Conservation (phyloP, 805 yeast genomes). For the Candida insectorum region DNA sequence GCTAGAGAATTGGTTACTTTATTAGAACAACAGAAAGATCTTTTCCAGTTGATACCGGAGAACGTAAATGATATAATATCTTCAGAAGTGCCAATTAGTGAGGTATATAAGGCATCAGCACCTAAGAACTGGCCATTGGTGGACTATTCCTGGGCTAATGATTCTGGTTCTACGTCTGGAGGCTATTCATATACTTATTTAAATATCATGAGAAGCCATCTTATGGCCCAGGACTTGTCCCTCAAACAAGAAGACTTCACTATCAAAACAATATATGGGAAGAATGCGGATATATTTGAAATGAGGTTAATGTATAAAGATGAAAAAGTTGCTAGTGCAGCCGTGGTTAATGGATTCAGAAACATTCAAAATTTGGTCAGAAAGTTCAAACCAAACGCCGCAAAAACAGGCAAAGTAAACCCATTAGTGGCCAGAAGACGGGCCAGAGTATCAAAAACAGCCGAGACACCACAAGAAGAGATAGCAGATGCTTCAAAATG, state of each 20-base stretch:
- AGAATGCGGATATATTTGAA: conserved; percentile 76
- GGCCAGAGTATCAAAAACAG: conserved; percentile 30
- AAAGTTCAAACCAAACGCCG: conserved; percentile 51
- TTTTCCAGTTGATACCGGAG: conserved; percentile 26
- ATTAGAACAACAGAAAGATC: conserved; percentile 50
- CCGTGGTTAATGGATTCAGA: conserved; percentile 81
- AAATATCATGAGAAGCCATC: conserved; percentile 27
- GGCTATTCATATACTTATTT: conserved; percentile 81
- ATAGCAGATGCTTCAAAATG: conserved; percentile 61
- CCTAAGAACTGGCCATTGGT: conserved; percentile 65
- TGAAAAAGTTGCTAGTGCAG: conserved; percentile 48
- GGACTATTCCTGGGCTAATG: conserved; percentile 64
- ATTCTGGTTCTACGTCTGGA: conserved; percentile 81
- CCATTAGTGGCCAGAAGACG: conserved; percentile 45
- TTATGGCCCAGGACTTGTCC: conserved; percentile 16
- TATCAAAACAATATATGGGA: conserved; percentile 52
- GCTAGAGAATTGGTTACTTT: conserved; percentile 82
- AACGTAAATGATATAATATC: conserved; percentile 9
- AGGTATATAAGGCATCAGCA: conserved; percentile 33
- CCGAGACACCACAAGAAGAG: conserved; percentile 14
- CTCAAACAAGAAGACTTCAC: conserved; percentile 16
- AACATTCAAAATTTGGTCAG: conserved; percentile 93
- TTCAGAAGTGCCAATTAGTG: conserved; percentile 9
- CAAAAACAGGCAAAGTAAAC: conserved; percentile 17
- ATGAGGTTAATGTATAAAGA: conserved; percentile 47